Base-by-base conservation (phyloP, 495 filamentous ascomycete species). In the Aspergillus cavernicola region DNA sequence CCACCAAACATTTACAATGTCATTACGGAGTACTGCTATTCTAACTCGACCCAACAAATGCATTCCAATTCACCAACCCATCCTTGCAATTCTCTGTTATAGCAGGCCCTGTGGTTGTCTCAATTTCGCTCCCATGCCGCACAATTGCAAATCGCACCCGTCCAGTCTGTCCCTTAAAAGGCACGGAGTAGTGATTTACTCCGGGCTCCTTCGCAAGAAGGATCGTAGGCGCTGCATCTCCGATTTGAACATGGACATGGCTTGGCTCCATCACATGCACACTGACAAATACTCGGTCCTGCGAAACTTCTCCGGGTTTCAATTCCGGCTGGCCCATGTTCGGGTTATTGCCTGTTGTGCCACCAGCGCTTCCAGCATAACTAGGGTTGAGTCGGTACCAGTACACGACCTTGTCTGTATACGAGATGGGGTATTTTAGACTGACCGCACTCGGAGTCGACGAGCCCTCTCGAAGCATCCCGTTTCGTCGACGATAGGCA, bases 371-470 rank as follows among this genome's bases (percentile, higher is more conserved):
- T 18, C 73, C 66, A 10, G 67, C 65, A 37, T 60, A 40, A 38
- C 62, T 63, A 18, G 73, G 72, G 19, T 69, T 72, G 4, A 63
- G 55, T 28, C 84, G 78, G 63, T 89, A 89, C 85, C 85, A 88
- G 47, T 78, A 84, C 12, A 80, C 70, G 6, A 85, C 73, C 36
- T 80, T 84, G 71, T 28, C 70, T 42, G 45, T 53, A 23, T 41
- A 57, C 1, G 57, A 62, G 11, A 59, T 47, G 18, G 52, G 38
- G 26, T 48, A 40, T 44, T 37, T 58, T 13, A n/a, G 11, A 10
- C 6, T 10, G 11, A 41, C 33, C 9, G 41, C 32, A n/a, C 6
- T 6, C 4, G 41, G 38, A 13, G 45, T 29, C 2, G 35, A 39
- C 33, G 12, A 35, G 23, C 46, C 7, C 35, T 41, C 43, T 40